phyloP scores from a whole-genome alignment of 257 asterid species.

The Gardenia jasminoides region DNA sequence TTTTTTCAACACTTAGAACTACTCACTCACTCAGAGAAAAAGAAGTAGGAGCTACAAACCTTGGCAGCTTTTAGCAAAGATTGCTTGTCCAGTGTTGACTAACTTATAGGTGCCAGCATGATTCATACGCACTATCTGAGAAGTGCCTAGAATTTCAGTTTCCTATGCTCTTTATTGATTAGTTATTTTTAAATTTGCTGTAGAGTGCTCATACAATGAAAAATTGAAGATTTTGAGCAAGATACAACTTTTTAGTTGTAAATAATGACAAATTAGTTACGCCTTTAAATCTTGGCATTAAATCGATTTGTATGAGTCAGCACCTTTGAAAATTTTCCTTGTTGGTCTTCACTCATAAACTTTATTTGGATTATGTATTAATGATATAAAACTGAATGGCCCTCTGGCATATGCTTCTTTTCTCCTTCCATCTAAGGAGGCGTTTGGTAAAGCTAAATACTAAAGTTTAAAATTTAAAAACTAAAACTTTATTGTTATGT shows the following conservation, averaged over 20 bases:
- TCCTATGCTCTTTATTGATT: background rate
- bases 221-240: background rate
- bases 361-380: background rate
- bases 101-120: background rate
- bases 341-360: background rate
- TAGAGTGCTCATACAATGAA: background rate
- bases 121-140: background rate
- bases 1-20: too few relatives aligned
- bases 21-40: background rate
- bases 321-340: background rate
- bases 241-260: background rate
- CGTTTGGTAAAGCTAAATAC: too few relatives aligned
- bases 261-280: background rate
- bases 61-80: background rate
- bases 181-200: background rate
- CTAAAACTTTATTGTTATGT: too few relatives aligned
- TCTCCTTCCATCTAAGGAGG: too few relatives aligned
- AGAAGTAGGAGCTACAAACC: background rate
- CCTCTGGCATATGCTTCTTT: too few relatives aligned
- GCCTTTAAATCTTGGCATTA: background rate
- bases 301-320: background rate
- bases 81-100: background rate
- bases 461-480: too few relatives aligned
- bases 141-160: background rate
- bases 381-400: background rate